Evolutionary conservation across 306 rosid genomes (phyloP), one percentile per base, ranked within the genome.

Genomic region (Mimosa pudica): DNA sequence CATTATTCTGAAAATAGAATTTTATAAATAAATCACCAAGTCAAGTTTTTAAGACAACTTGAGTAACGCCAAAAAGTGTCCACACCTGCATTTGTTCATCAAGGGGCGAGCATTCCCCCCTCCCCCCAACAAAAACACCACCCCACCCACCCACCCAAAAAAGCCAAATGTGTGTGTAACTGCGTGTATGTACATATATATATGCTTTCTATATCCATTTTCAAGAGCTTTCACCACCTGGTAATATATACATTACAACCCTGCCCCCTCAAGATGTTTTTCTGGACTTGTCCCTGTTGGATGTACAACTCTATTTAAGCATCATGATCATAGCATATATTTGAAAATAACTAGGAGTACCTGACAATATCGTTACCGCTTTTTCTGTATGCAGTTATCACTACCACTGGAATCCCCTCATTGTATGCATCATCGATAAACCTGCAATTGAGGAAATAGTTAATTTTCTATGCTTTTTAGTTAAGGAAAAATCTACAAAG

Each of bases 351-450:
- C 49, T 68, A 79, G 52, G 70, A 65, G 74, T 86, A 94, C 97
- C 98, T 85, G 9, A 85, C 86, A 84, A 91, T 77, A 85, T 71
- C 52, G 83, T 92, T 94, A 58, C 95, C 91, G 49, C 81, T 89
- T 85, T 86, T 89, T 86, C 85, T 66, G 86, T 91, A 92, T 81
- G 97, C 89, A 10, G 97, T 91, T 77, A 92, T 78, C 82, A 94
- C 80, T 73, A 87, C 79, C 72, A 94, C 90, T 48, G 92, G 97
- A 81, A 92, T 84, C 70, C 92, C 93, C 76, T 86, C 95, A 14
- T 70, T 71, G 81, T 85, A 85, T 32, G 98, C 95, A 38, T 86
- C 86, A 76, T 94, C 97, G 66, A 94, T 86, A 87, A 94, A 94
- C 74, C 98, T 94, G 92, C 80, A 83, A 75, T 82, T 71, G 71